Evolutionary conservation across 2,329 filamentous ascomycete species (phyloP).

Genomic region (Cladosporium sp.): DNA sequence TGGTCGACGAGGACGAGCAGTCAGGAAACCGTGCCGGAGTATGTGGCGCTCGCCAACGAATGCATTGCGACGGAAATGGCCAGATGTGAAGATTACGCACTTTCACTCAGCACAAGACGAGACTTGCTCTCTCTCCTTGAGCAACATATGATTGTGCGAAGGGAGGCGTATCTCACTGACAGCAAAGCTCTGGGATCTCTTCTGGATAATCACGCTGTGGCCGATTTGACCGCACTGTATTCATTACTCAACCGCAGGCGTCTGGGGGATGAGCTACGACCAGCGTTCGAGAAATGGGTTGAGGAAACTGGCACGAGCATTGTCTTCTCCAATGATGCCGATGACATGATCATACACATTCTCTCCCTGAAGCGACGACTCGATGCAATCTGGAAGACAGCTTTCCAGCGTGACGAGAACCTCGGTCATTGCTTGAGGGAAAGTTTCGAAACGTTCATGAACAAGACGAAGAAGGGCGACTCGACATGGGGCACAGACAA

Average conservation of each 20-base stretch:
- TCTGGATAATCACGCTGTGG: slow-evolving; percentile 64
- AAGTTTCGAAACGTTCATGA: slow-evolving; percentile 86
- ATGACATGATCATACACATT: slow-evolving; percentile 82
- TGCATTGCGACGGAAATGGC: slow-evolving; percentile 69
- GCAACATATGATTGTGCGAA: slow-evolving; percentile 63
- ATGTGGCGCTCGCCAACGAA: slow-evolving; percentile 65
- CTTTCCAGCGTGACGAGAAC: slow-evolving; percentile 73
- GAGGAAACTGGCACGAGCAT: slow-evolving; percentile 69
- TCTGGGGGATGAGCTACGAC: slow-evolving; percentile 65
- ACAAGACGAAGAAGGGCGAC: slow-evolving; percentile 70
- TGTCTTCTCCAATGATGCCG: slow-evolving; percentile 69
- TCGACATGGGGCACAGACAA: slow-evolving; percentile 75
- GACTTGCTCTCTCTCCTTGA: slow-evolving; percentile 72
- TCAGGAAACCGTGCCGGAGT: slow-evolving; percentile 63
- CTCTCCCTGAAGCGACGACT: slow-evolving; percentile 76
- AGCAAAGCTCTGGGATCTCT: slow-evolving; percentile 64
- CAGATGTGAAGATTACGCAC: slow-evolving; percentile 73
- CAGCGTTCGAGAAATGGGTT: slow-evolving; percentile 77
- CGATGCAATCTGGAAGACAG: slow-evolving; percentile 70
- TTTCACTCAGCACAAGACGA: slow-evolving; percentile 79
- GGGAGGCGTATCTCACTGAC: slow-evolving; percentile 47
- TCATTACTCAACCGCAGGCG: slow-evolving; percentile 67
- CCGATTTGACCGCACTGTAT: slow-evolving; percentile 73
- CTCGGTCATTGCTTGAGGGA: slow-evolving; percentile 77
- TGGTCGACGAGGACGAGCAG: slow-evolving; percentile 66